Evolutionary conservation across 2,329 filamentous ascomycete genomes (phyloP), one percentile per base, ranked within the genome.

Genomic region (Talaromyces sp.): DNA sequence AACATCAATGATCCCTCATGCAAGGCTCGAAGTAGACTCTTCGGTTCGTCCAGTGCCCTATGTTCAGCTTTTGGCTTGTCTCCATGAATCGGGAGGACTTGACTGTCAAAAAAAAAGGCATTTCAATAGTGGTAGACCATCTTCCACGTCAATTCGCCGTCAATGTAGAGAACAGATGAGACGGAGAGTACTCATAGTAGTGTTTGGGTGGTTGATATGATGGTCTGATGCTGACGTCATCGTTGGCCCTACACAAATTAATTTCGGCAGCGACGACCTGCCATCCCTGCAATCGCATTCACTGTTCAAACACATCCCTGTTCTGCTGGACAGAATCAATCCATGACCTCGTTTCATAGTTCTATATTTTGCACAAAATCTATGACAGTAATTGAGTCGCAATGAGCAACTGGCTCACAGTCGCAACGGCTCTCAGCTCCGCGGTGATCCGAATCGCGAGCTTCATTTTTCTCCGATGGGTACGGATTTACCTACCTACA

Each of bases 401-500:
- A 5, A 66, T 66, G 64, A 65, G 43, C 58, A 45, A 72, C 36
- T 65, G 75, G 31, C 73, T 68, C 67, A 73, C 72, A n/a, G 67
- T 73, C 54, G 69, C 72, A 31, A 73, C 74, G 19, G 73, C 72
- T n/a, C 70, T 72, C 34, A 80, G 74, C 70, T 81, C 80, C 10
- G 67, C 72, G 13, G 64, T 75, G 38, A 69, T 79, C 59, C 74
- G 80, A 51, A 45, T 80, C 17, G 66, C 71, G 2, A 70, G 75
- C 59, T 81, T 79, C 67, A 64, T 77, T 38, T 81, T 82, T 68
- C 72, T 82, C 22, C 74, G 80, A 77, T 82, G 80, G 80, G 80
- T 81, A 73, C 15, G 56, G 15, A 36, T 36, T 36, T 36, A 36
- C 36, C 0, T 38, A 22, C 6, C n/a, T 38, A 22, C 6, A 11